These are phyloP conservation scores for Cyanidioschyzon merolae DNA, from an alignment of 23 red algal genomes.

Conservation along the genomic window DNA sequence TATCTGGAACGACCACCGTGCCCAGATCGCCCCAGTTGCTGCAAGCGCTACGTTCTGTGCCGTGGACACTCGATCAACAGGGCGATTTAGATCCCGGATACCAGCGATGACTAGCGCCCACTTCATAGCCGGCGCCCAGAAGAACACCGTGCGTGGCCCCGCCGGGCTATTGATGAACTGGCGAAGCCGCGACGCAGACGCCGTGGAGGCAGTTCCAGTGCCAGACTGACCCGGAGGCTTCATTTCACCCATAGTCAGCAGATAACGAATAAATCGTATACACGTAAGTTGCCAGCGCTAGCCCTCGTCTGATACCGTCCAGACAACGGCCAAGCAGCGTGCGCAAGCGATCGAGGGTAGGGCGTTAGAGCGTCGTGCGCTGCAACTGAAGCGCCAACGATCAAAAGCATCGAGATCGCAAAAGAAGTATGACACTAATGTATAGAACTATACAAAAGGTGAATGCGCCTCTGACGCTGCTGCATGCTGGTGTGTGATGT, in stretches of 20 bases:
- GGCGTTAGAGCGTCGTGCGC: too few species aligned
- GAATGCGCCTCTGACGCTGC: too few species aligned
- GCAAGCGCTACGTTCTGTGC: conserved; percentile 61
- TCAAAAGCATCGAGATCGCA: too few species aligned
- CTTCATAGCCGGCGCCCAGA: conserved; percentile 96
- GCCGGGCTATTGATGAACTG: conserved; percentile 83
- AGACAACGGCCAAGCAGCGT: too few species aligned
- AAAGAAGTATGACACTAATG: too few species aligned
- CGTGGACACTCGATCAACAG: conserved; percentile 72
- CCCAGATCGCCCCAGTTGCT: conserved; percentile 31
- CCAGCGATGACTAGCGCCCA: conserved; percentile 90
- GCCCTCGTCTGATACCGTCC: not conserved
- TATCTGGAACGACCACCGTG: conserved; percentile 78
- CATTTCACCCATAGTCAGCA: not conserved
- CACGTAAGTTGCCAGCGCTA: not conserved
- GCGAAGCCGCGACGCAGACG: conserved; percentile 42
- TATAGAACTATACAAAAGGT: too few species aligned
- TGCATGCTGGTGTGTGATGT: too few species aligned
- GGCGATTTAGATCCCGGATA: conserved; percentile 80
- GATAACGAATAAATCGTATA: not conserved
- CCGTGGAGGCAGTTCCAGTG: not conserved
- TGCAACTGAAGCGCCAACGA: too few species aligned
- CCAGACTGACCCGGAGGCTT: not conserved
- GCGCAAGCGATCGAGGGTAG: too few species aligned
- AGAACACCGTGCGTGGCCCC: conserved; percentile 66